Conservation (phyloP, 495 filamentous ascomycete genomes). For the Tuber indicum region DNA sequence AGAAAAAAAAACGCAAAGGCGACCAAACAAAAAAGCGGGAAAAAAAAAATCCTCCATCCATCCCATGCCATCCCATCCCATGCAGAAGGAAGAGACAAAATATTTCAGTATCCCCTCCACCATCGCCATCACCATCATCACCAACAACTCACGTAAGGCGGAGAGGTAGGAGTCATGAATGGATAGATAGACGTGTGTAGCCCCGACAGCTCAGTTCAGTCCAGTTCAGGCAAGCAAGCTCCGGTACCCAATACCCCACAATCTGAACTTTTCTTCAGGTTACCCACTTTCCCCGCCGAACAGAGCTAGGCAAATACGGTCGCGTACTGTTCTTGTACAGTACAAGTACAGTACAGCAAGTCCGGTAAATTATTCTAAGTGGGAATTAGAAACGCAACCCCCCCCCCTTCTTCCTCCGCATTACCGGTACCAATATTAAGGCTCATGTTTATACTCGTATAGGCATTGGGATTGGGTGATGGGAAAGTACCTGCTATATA, state of each 20-base stretch:
- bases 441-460: too few species aligned
- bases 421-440: too few species aligned
- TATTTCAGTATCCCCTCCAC: neutral
- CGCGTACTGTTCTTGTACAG: too few species aligned
- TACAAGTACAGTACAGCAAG: too few species aligned
- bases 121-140: neutral
- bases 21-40: neutral
- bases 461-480: neutral
- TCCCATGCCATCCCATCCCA: neutral
- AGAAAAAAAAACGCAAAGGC: neutral
- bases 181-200: neutral
- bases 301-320: too few species aligned
- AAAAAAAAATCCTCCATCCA: neutral
- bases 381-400: too few species aligned
- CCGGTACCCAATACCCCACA: neutral
- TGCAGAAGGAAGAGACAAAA: neutral
- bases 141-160: constrained; percentile 1
- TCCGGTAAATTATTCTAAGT: too few species aligned
- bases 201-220: neutral
- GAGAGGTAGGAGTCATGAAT: neutral
- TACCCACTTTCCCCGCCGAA: too few species aligned
- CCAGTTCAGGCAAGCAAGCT: neutral
- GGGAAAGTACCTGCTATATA: neutral
- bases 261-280: too few species aligned
- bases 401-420: too few species aligned